Percentiles rank a stretch among this genome's conserved stretches.
Conservation (phyloP, 78 protist species). For the Dictyostelium brefeldianum region DNA sequence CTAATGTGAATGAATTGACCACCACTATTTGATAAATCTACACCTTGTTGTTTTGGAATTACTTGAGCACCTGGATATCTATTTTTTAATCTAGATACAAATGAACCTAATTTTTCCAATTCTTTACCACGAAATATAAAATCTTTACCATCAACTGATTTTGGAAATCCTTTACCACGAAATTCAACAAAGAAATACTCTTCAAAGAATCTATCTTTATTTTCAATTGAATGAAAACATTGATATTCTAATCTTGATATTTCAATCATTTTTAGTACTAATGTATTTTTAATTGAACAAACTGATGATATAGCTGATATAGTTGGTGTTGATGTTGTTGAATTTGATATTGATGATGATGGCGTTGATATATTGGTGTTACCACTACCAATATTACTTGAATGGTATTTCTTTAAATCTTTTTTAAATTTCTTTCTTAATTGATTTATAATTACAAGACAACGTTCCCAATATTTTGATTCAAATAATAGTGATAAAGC, state of each 20-base stretch:
- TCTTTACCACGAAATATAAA: slow-evolving; percentile 61
- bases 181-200: slow-evolving; percentile 84
- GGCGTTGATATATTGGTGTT: neutral
- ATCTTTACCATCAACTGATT: slow-evolving; percentile 69
- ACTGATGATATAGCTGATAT: neutral
- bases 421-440: slow-evolving; percentile 63
- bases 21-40: neutral
- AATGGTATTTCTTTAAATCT: slow-evolving; percentile 11
- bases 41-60: slow-evolving; percentile 30
- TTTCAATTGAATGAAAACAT: slow-evolving; percentile 68
- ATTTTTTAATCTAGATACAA: slow-evolving; percentile 51
- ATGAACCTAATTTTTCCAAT: slow-evolving; percentile 61
- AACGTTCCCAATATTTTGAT: slow-evolving; percentile 63
- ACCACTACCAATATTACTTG: neutral
- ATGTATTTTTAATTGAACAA: neutral
- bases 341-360: neutral
- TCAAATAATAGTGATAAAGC: slow-evolving; percentile 43
- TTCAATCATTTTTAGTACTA: slow-evolving; percentile 14
- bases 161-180: slow-evolving; percentile 82
- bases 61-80: slow-evolving; percentile 78
- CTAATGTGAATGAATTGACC: slow-evolving; percentile 66
- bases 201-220: slow-evolving; percentile 81
- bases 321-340: neutral
- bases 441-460: slow-evolving; percentile 43
- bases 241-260: slow-evolving; percentile 43